Percentiles rank a stretch among this genome's conserved stretches.
Conservation (phyloP, 257 asterid genomes). For the Nicotiana knightiana region DNA sequence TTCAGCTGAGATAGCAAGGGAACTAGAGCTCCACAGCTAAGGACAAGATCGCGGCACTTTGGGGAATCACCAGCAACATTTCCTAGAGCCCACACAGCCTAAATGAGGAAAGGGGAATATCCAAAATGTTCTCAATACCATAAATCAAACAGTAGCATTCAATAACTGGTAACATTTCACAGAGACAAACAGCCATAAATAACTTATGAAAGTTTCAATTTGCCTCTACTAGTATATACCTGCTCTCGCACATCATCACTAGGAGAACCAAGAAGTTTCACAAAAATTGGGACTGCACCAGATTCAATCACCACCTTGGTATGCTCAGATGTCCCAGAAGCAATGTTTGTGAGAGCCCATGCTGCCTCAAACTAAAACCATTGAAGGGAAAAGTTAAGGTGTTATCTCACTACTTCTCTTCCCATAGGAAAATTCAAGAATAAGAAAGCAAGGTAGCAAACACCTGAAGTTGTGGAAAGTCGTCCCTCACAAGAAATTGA, state of each 20-base stretch:
- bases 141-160: background rate
- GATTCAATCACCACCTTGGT: conserved; percentile 15
- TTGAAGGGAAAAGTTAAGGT: background rate
- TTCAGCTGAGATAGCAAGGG: conserved; percentile 74
- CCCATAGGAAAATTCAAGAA: background rate
- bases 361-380: conserved; percentile 17
- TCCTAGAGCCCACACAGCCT: conserved; percentile 99
- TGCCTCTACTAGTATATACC: background rate
- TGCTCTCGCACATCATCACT: conserved; percentile 20
- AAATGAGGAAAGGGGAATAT: background rate
- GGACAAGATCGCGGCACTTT: conserved; percentile 49
- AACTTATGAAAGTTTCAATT: background rate
- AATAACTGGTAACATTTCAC: background rate
- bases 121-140: background rate
- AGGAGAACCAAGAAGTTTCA: conserved; percentile 21
- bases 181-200: background rate
- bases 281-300: conserved; percentile 24
- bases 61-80: conserved; percentile 97
- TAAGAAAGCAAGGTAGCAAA: background rate
- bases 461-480: conserved; percentile 19
- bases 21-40: conserved; percentile 50
- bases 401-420: background rate
- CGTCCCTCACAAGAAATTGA: conserved; percentile 17
- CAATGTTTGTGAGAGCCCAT: conserved; percentile 23
- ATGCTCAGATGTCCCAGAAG: conserved; percentile 19